phyloP scores from a whole-genome alignment of 352 stramenopile species.

The Saprolegnia diclina region DNA sequence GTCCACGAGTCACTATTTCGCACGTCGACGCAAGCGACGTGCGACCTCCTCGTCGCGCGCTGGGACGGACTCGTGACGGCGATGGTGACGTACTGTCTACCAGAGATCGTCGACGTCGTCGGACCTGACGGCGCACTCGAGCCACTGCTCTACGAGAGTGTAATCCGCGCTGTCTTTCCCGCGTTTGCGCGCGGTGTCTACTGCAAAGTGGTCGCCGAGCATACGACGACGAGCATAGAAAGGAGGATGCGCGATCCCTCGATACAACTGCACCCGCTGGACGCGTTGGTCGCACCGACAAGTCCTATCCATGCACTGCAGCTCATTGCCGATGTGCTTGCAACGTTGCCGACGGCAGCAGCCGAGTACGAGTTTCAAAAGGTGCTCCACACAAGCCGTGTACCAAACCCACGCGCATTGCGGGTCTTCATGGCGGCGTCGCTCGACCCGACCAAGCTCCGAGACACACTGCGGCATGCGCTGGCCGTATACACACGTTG shows the following conservation, averaged over 20 bases:
- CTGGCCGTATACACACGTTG: not conserved
- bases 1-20: constrained; percentile 40
- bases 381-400: not conserved
- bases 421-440: constrained; percentile 5
- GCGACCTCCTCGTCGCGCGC: not conserved
- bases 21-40: constrained; percentile 12
- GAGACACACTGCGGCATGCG: not conserved
- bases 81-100: not conserved
- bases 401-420: not conserved
- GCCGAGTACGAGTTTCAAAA: constrained; percentile 1
- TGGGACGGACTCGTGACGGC: not conserved
- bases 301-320: constrained; percentile 10
- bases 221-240: not conserved
- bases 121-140: not conserved
- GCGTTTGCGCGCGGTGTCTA: constrained; percentile 2
- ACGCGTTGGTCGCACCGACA: not conserved
- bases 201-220: constrained; percentile 11
- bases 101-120: constrained; percentile 10
- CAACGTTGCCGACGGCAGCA: constrained; percentile 1
- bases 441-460: constrained; percentile 15
- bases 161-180: not conserved
- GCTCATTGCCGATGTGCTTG: not conserved
- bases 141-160: constrained; percentile 2
- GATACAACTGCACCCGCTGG: constrained; percentile 2
- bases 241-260: not conserved